These are phyloP conservation scores for Isabelozyma gotoi DNA, from an alignment of 805 yeast genomes.

Conservation along the genomic window DNA sequence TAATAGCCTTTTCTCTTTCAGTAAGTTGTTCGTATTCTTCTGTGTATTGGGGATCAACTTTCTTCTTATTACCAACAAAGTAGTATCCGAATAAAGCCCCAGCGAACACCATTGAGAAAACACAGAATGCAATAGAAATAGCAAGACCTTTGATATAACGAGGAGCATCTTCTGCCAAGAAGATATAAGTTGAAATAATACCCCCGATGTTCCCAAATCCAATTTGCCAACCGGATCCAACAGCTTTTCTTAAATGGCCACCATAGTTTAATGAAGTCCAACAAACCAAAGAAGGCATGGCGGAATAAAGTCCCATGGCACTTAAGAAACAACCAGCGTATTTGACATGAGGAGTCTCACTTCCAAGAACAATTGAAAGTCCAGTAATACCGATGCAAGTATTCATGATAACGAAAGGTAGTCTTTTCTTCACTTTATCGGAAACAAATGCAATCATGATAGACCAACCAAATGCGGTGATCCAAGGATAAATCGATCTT, in stretches of 20 bases:
- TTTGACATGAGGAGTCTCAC: conserved; percentile 36
- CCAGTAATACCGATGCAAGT: conserved; percentile 51
- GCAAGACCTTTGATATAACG: conserved; percentile 54
- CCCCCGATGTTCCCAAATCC: conserved; percentile 79
- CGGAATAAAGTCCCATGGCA: conserved; percentile 58
- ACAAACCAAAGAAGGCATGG: conserved; percentile 70
- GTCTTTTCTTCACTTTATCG: conserved; percentile 51
- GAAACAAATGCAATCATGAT: conserved; percentile 63
- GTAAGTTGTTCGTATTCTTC: conserved; percentile 22
- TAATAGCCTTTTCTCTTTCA: conserved; percentile 29
- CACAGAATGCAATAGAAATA: conserved; percentile 48
- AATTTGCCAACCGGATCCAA: conserved; percentile 59
- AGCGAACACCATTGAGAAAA: conserved; percentile 38
- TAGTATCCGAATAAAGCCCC: conserved; percentile 29
- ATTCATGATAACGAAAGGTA: conserved; percentile 44
- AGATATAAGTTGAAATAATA: conserved; percentile 60
- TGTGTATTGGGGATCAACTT: conserved; percentile 24
- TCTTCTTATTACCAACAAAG: conserved; percentile 22
- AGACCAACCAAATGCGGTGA: conserved; percentile 67
- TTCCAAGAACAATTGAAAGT: conserved; percentile 53
- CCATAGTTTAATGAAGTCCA: conserved; percentile 64
- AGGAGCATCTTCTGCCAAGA: conserved; percentile 58
- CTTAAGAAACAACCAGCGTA: conserved; percentile 66
- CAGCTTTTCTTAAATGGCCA: conserved; percentile 61
- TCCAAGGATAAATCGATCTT: conserved; percentile 85